Conservation (phyloP, 2,329 filamentous ascomycete genomes). For the Emmonsia crescens region DNA sequence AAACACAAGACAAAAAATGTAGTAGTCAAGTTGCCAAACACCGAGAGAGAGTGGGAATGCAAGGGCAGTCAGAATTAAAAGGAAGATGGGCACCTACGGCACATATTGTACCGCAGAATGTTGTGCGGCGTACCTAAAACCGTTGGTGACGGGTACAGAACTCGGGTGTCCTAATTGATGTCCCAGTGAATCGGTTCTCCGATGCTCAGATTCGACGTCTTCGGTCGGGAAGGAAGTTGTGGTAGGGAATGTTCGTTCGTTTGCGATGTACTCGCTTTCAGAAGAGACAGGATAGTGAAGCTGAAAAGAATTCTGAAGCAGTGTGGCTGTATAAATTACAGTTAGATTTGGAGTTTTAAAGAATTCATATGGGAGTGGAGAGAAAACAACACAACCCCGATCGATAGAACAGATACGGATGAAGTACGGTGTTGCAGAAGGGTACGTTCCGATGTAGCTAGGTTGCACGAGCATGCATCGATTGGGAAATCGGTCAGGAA, state of each 20-base stretch:
- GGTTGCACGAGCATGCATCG: slow-evolving; percentile 9
- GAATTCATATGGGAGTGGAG: background rate
- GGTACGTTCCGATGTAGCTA: slow-evolving; percentile 5
- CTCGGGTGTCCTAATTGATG: slow-evolving; percentile 36
- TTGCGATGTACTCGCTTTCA: slow-evolving; percentile 30
- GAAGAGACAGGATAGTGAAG: slow-evolving; percentile 30
- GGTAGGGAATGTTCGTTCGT: slow-evolving; percentile 26
- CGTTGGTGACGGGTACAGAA: slow-evolving; percentile 37
- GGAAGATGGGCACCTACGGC: slow-evolving; percentile 42
- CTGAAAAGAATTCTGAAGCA: slow-evolving; percentile 27
- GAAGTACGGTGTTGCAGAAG: background rate
- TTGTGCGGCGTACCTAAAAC: slow-evolving; percentile 42
- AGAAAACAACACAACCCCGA: background rate
- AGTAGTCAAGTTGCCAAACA: slow-evolving; percentile 21
- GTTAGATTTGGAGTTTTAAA: slow-evolving; percentile 16
- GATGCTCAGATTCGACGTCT: slow-evolving; percentile 38
- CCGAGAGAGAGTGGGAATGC: slow-evolving; percentile 21
- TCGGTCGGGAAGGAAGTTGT: slow-evolving; percentile 27
- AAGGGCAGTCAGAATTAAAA: slow-evolving; percentile 29
- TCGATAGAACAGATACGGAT: background rate
- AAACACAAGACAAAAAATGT: background rate
- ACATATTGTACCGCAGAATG: slow-evolving; percentile 42
- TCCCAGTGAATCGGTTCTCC: slow-evolving; percentile 41
- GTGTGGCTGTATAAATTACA: slow-evolving; percentile 19
- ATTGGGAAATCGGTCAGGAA: slow-evolving; percentile 2